A percentile compares a stretch with the other conserved stretches of the same genome.
These are phyloP conservation scores for Epichloe brachyelytri DNA, from an alignment of 2,329 filamentous ascomycete species.

Conservation along the genomic window DNA sequence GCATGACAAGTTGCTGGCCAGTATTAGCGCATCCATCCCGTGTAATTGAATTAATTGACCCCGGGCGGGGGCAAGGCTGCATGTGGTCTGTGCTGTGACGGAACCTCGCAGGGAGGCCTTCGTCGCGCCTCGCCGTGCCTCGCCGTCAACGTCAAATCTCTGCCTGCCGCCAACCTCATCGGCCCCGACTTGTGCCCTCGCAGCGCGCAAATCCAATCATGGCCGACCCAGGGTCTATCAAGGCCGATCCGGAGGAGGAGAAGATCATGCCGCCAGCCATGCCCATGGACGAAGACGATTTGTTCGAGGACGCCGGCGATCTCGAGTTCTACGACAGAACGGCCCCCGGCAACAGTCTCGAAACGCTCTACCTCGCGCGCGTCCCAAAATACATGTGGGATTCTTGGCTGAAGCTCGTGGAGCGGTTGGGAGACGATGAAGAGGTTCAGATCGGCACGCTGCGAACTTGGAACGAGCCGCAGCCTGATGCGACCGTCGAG, in stretches of 20 bases:
- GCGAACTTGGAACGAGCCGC: constrained; percentile 41
- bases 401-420: constrained; percentile 45
- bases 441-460: constrained; percentile 73
- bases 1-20: too few species aligned
- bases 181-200: background rate
- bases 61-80: too few species aligned
- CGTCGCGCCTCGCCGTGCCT: background rate
- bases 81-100: too few species aligned
- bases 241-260: constrained; percentile 37
- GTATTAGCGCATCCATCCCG: too few species aligned
- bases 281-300: constrained; percentile 48
- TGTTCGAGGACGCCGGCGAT: constrained; percentile 49
- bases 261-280: constrained; percentile 21
- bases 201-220: constrained; percentile 11
- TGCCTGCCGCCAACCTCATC: background rate
- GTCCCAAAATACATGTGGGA: constrained; percentile 73
- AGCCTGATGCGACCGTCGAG: constrained; percentile 38
- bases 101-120: too few species aligned
- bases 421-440: constrained; percentile 61
- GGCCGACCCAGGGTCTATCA: constrained; percentile 27
- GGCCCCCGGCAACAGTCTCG: constrained; percentile 24
- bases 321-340: constrained; percentile 41
- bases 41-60: too few species aligned
- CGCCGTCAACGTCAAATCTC: background rate
- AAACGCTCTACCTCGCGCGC: constrained; percentile 57